Conservation (phyloP, 2,329 filamentous ascomycete species). For the Dichotomopilus funicola region DNA sequence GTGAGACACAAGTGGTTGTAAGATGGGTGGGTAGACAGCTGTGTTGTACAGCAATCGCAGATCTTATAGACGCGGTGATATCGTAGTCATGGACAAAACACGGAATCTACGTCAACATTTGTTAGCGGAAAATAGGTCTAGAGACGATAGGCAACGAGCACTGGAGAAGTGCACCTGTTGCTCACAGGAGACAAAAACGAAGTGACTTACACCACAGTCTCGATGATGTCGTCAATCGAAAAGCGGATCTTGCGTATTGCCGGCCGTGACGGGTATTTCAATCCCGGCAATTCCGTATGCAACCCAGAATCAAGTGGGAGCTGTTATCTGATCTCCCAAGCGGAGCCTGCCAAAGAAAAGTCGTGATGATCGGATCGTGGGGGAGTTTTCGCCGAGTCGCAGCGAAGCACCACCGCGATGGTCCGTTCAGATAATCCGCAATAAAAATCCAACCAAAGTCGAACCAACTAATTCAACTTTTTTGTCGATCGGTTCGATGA, state of each 20-base stretch:
- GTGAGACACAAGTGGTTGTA: background rate
- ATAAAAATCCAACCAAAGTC: no score
- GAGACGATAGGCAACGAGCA: background rate
- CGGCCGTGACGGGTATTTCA: background rate
- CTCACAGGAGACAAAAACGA: background rate
- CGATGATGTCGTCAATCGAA: background rate
- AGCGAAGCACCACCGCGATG: no score
- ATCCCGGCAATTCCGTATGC: background rate
- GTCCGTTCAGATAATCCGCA: no score
- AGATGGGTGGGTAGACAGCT: no score
- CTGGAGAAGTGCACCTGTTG: background rate
- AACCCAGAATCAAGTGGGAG: no score
- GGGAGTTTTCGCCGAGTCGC: no score
- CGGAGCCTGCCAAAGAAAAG: no score
- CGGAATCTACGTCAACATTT: background rate
- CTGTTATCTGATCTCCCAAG: no score
- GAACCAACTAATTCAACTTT: no score
- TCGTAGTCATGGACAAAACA: background rate
- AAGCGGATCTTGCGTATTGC: background rate
- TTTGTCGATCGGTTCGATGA: no score
- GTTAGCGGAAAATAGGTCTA: background rate
- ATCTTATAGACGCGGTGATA: background rate
- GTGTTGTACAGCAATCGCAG: no score
- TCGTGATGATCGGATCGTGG: no score
- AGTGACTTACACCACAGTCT: constrained; percentile 6